phyloP scores from a whole-genome alignment of 495 filamentous ascomycete species.

The Penicillium chermesinum region DNA sequence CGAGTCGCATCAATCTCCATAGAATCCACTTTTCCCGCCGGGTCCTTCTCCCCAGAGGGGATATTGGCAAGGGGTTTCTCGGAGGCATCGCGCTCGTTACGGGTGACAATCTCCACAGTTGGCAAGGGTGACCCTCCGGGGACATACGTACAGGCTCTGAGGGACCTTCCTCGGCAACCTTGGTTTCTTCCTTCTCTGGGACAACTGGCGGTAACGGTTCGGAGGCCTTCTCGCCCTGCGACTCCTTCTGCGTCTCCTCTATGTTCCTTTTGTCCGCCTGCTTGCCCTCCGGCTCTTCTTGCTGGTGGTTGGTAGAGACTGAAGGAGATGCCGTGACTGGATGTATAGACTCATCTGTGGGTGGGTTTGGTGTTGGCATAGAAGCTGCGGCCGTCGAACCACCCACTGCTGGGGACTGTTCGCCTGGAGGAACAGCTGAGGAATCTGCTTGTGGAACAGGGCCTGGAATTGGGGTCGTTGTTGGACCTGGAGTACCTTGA shows the following conservation, averaged over 20 bases:
- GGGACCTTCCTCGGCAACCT: background rate
- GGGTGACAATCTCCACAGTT: constrained; percentile 11
- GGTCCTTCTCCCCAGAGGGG: background rate
- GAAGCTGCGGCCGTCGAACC: background rate
- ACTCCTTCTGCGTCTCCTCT: too few relatives aligned
- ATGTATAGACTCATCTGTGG: too few relatives aligned
- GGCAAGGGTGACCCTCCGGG: constrained; percentile 1
- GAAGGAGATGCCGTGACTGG: background rate
- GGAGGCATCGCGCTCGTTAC: background rate
- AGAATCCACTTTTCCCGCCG: background rate
- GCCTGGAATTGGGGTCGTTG: background rate
- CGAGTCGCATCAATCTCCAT: constrained; percentile 13
- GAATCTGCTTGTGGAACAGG: background rate
- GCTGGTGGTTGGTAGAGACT: background rate
- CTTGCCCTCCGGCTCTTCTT: background rate
- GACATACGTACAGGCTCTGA: background rate
- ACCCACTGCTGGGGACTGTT: too few relatives aligned
- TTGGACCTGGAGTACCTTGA: constrained; percentile 14
- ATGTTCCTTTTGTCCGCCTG: background rate
- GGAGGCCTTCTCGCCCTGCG: too few relatives aligned
- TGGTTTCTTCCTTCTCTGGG: background rate
- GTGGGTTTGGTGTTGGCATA: background rate
- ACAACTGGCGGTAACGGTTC: background rate
- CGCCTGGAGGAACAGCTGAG: background rate
- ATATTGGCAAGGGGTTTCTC: background rate